Conservation (phyloP, 2,329 filamentous ascomycete species). For the Pestalotiopsis sp. region DNA sequence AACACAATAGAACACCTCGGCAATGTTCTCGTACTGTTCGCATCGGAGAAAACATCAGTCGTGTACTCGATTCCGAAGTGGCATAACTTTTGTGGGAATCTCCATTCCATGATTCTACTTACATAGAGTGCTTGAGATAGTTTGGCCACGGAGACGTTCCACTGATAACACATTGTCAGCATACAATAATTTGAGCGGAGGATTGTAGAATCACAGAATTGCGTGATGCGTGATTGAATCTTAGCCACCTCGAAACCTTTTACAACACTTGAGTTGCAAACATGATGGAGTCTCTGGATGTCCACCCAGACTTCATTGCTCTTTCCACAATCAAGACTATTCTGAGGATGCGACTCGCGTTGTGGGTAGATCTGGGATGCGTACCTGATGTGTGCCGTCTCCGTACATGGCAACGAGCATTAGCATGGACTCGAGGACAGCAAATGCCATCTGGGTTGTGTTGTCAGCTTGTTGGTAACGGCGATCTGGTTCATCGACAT, state of each 20-base stretch:
- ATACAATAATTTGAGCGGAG: not conserved
- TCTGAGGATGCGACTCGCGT: not conserved
- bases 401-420: not conserved
- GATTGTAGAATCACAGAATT: no score
- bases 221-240: no score
- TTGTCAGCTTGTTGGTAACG: not conserved
- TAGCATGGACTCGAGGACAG: not conserved
- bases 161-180: not conserved
- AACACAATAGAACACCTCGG: conserved; percentile 18
- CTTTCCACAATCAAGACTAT: not conserved
- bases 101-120: not conserved
- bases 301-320: not conserved
- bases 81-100: not conserved
- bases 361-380: not conserved
- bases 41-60: no score
- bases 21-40: conserved; percentile 16
- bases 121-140: not conserved
- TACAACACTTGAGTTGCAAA: no score
- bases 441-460: not conserved
- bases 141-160: not conserved
- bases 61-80: not conserved
- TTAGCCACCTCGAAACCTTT: no score
- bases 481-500: not conserved
- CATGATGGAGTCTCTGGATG: no score
- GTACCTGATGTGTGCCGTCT: not conserved